Evolutionary conservation across 164 flowering plant species (phyloP).

Genomic region (Piper betle): DNA sequence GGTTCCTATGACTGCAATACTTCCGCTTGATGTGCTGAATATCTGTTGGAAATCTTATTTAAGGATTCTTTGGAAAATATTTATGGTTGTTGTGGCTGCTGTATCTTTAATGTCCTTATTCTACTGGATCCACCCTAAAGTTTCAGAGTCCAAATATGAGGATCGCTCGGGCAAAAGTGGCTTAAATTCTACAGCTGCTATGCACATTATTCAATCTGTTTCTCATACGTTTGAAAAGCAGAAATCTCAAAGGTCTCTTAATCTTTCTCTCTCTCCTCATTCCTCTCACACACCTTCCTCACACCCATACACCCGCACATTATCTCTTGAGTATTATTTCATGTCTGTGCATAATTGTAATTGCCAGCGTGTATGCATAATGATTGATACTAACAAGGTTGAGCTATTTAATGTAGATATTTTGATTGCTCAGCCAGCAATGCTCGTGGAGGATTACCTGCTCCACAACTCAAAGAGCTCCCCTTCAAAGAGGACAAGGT

Average conservation of each 20-base stretch:
- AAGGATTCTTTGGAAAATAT: constrained; percentile 35
- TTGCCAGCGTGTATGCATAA: too few relatives aligned
- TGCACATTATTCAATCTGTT: too few relatives aligned
- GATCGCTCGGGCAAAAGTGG: constrained; percentile 21
- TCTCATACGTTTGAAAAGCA: too few relatives aligned
- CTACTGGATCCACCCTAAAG: constrained; percentile 25
- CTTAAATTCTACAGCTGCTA: not conserved
- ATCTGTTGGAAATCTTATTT: constrained; percentile 45
- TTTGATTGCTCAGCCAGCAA: too few relatives aligned
- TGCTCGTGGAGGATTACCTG: not conserved
- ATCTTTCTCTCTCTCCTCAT: too few relatives aligned
- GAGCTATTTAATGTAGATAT: too few relatives aligned
- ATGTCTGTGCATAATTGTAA: too few relatives aligned
- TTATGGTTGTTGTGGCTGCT: constrained; percentile 23
- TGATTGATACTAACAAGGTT: too few relatives aligned
- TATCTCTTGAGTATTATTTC: too few relatives aligned
- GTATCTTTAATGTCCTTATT: constrained; percentile 23
- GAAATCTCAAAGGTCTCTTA: too few relatives aligned
- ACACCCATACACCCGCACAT: too few relatives aligned
- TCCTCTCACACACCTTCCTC: too few relatives aligned
- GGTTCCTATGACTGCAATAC: constrained; percentile 64
- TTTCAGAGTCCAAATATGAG: constrained; percentile 17
- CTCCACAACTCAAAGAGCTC: not conserved
- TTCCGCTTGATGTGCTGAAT: constrained; percentile 37
- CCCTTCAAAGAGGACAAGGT: not conserved